Evolutionary conservation across 768 basidiomycete species (phyloP).

Genomic region (Mycena indigotica): DNA sequence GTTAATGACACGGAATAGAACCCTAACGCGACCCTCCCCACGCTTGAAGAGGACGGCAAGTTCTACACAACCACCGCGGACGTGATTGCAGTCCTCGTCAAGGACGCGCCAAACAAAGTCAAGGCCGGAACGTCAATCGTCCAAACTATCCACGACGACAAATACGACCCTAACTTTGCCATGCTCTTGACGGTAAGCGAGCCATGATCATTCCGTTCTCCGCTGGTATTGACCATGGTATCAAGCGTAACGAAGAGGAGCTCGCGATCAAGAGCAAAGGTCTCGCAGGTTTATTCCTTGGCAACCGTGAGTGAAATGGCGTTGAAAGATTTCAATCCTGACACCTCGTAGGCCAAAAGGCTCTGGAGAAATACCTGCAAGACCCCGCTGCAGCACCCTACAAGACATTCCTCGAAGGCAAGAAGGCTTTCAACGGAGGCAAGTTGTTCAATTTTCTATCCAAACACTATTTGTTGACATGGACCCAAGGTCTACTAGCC

Average conservation of each 20-base stretch:
- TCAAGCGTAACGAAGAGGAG: conserved; percentile 50
- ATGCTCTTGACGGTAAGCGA: conserved; percentile 40
- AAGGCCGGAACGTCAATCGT: conserved; percentile 39
- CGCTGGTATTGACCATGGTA: neutral
- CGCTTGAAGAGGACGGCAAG: conserved; percentile 38
- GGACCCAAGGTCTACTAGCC: conserved; percentile 32
- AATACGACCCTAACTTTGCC: conserved; percentile 56
- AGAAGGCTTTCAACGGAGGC: conserved; percentile 41
- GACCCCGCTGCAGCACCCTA: conserved; percentile 36
- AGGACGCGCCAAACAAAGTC: conserved; percentile 40
- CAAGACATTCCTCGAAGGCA: conserved; percentile 48
- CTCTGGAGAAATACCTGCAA: conserved; percentile 39
- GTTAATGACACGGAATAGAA: conserved; percentile 33
- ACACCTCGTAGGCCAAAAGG: conserved; percentile 46
- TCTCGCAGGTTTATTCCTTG: conserved; percentile 37
- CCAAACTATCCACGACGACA: conserved; percentile 45
- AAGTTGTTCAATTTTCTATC: neutral
- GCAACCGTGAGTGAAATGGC: conserved; percentile 38
- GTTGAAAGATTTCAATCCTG: neutral
- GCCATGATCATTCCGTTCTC: neutral
- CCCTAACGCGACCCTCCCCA: conserved; percentile 46
- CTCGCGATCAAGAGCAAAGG: conserved; percentile 37
- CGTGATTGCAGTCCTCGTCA: conserved; percentile 44
- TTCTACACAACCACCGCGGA: conserved; percentile 42
- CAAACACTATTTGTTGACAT: too few relatives aligned